Percentiles rank a stretch among this genome's conserved stretches.
Conservation (phyloP, 345 rosid genomes). For the Corymbia maculata region DNA sequence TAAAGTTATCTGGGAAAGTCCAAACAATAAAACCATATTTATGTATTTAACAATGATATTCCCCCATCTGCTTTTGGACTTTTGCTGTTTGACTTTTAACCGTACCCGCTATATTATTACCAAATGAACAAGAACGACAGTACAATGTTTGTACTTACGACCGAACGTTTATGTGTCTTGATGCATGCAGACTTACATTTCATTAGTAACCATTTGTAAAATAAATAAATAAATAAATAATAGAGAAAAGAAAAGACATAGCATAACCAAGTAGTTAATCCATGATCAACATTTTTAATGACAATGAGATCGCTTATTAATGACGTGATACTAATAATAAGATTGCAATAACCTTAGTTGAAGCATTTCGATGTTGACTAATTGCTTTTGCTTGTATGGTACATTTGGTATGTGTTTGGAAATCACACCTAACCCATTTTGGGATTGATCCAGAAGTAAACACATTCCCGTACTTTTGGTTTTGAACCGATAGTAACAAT, state of each 20-base stretch:
- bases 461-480: not conserved
- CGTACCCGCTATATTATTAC: not conserved
- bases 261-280: not conserved
- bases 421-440: not conserved
- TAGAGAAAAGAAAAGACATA: not conserved
- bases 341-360: not conserved
- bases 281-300: not conserved
- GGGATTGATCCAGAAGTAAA: not conserved
- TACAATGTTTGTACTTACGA: not conserved
- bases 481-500: not conserved
- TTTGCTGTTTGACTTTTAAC: not conserved
- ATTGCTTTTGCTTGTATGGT: not conserved
- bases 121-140: not conserved
- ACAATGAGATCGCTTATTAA: not conserved
- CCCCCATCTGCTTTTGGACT: not conserved
- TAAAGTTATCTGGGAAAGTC: not conserved
- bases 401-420: not conserved
- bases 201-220: not conserved
- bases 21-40: not conserved
- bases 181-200: not conserved
- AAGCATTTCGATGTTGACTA: not conserved
- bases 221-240: no score
- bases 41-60: not conserved
- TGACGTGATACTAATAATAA: not conserved
- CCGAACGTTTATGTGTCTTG: not conserved